phyloP scores from a whole-genome alignment of 1,284 basidiomycete species.

The Leccinum subrobustum region DNA sequence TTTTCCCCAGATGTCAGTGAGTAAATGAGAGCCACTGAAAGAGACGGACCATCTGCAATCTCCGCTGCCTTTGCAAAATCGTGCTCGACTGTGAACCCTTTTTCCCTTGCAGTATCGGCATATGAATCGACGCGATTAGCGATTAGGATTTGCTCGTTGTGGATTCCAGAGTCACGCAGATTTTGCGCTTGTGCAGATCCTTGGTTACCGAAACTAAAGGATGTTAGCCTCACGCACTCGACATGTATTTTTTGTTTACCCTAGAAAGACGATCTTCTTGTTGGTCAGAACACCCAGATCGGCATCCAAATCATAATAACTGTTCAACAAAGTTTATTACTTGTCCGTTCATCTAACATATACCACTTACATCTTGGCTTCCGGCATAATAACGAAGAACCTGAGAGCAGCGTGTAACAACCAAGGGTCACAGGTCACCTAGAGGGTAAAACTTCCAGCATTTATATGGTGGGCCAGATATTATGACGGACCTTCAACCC shows the following conservation, averaged over 20 bases:
- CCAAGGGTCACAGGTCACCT: background rate
- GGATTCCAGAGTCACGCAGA: constrained; percentile 59
- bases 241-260: constrained; percentile 36
- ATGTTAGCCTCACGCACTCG: constrained; percentile 1
- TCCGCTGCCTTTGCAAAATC: constrained; percentile 56
- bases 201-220: constrained; percentile 61
- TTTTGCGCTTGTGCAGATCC: constrained; percentile 68
- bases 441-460: background rate
- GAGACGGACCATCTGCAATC: constrained; percentile 48
- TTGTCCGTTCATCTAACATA: background rate
- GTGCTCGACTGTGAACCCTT: constrained; percentile 57
- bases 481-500: constrained; percentile 1
- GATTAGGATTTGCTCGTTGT: constrained; percentile 58
- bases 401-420: background rate
- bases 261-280: constrained; percentile 61
- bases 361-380: constrained; percentile 46
- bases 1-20: constrained; percentile 2
- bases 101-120: constrained; percentile 54
- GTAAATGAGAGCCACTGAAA: constrained; percentile 1
- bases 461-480: constrained; percentile 10
- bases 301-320: constrained; percentile 63
- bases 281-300: constrained; percentile 45
- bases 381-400: constrained; percentile 31
- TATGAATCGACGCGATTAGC: constrained; percentile 60
- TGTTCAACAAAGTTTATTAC: constrained; percentile 21